phyloP scores from a whole-genome alignment of 2,329 filamentous ascomycete genomes.

The Juglanconis oblonga region DNA sequence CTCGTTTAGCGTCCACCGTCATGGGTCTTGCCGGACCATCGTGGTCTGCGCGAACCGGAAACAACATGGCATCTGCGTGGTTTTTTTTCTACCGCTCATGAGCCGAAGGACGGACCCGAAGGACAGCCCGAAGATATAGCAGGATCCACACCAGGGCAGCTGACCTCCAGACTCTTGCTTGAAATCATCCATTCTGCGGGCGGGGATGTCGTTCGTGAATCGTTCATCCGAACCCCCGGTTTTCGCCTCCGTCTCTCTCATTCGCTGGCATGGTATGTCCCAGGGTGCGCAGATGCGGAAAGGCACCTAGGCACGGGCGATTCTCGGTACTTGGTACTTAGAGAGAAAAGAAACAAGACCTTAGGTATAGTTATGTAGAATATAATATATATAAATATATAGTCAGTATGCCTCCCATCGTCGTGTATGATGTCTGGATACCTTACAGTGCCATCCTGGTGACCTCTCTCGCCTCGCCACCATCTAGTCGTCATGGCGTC shows the following conservation, averaged over 20 bases:
- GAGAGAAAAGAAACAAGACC: neutral
- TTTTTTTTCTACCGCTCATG: neutral
- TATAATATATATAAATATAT: neutral
- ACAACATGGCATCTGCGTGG: neutral
- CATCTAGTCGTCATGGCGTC: constrained; percentile 3
- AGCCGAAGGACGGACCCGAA: neutral
- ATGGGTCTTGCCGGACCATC: neutral
- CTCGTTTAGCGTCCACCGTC: neutral
- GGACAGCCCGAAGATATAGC: neutral
- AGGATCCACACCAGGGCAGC: neutral
- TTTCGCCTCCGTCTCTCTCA: neutral
- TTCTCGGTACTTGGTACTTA: neutral
- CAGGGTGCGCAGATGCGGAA: neutral
- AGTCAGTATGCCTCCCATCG: neutral
- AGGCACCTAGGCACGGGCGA: neutral
- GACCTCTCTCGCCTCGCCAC: neutral
- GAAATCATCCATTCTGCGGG: neutral
- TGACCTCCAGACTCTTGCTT: neutral
- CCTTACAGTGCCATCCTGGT: neutral
- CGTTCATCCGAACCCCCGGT: neutral
- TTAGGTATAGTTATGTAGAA: neutral
- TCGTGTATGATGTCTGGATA: neutral
- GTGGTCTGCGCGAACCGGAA: neutral
- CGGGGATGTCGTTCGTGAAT: neutral
- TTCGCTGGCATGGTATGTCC: neutral